Conservation (phyloP, 2,329 filamentous ascomycete genomes). For the Setomelanomma holmii region DNA sequence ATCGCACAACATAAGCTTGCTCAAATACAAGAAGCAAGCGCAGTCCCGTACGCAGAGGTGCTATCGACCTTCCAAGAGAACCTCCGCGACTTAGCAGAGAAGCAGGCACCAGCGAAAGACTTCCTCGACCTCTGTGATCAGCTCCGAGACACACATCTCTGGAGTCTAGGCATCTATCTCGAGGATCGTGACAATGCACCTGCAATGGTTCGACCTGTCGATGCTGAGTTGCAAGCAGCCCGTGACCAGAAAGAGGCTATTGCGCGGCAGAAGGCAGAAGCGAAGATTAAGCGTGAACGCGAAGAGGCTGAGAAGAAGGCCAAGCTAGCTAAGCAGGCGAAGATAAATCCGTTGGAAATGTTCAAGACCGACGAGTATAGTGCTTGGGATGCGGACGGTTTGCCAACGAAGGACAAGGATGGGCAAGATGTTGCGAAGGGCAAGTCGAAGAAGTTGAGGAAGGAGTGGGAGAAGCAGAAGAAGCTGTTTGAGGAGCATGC, state of each 20-base stretch:
- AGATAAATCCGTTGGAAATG: constrained; percentile 64
- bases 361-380: constrained; percentile 69
- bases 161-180: constrained; percentile 83
- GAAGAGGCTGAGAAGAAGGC: constrained; percentile 65
- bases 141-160: constrained; percentile 81
- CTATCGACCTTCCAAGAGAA: constrained; percentile 65
- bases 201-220: constrained; percentile 76
- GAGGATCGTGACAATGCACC: constrained; percentile 77
- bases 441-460: constrained; percentile 79
- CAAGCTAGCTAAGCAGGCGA: constrained; percentile 63
- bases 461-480: constrained; percentile 91
- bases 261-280: constrained; percentile 52
- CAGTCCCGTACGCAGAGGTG: constrained; percentile 57
- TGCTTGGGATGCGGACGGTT: constrained; percentile 82
- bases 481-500: constrained; percentile 70
- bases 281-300: constrained; percentile 62
- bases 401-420: constrained; percentile 78
- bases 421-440: constrained; percentile 84
- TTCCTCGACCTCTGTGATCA: constrained; percentile 74
- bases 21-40: constrained; percentile 36
- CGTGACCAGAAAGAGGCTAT: constrained; percentile 62
- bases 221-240: constrained; percentile 61
- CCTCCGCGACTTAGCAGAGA: constrained; percentile 61
- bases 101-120: constrained; percentile 67
- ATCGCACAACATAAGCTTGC: constrained; percentile 43